Evolutionary conservation across 2,329 filamentous ascomycete genomes (phyloP), one percentile per base, ranked within the genome.

Genomic region (Tricladium varicosporioides): DNA sequence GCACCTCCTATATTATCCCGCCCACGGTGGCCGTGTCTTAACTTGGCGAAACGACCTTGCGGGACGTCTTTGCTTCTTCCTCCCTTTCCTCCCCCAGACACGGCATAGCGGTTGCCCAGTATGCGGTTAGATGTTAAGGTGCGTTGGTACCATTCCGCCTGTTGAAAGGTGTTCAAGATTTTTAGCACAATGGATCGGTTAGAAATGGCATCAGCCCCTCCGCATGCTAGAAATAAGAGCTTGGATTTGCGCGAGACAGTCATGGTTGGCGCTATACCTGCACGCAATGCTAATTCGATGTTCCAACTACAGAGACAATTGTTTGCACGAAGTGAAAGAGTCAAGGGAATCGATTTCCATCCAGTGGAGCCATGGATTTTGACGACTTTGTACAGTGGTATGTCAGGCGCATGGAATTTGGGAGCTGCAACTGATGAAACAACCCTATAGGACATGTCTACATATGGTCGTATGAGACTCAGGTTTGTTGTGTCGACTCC

Each of bases 381-480:
- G 70, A 97, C 93, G 32, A 97, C 94, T 19, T 80, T 99, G 63
- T 99, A 99, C 77, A 96, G 91, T 79, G 92, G 89, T 92, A 85
- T 74, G 81, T 61, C 48, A 54, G 13, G 55, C 51, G 71, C 64
- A 61, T 55, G 53, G 50, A 19, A 60, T 46, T 19, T 53, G 15
- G 33, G 33, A 48, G 36, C 19, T 44, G 44, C 31, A 48, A 52
- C 49, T 52, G 45, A 60, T 54, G 46, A 71, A 73, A 63, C 73
- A 63, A 52, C 18, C 22, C 44, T n/a, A 36, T 53, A 92, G 91
- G 94, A 74, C 93, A 97, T 80, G 94, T 96, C 73, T 95, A 97
- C 79, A 97, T 99, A 73, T 97, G 94, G 92, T 97, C 93, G 33
- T 96, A 96, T 76, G 93, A 96, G 77, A 95, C 92, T 51, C 92